Evolutionary conservation across 495 filamentous ascomycete species (phyloP), one percentile per base, ranked within the genome.

Genomic region (Aspergillus conjunctus): DNA sequence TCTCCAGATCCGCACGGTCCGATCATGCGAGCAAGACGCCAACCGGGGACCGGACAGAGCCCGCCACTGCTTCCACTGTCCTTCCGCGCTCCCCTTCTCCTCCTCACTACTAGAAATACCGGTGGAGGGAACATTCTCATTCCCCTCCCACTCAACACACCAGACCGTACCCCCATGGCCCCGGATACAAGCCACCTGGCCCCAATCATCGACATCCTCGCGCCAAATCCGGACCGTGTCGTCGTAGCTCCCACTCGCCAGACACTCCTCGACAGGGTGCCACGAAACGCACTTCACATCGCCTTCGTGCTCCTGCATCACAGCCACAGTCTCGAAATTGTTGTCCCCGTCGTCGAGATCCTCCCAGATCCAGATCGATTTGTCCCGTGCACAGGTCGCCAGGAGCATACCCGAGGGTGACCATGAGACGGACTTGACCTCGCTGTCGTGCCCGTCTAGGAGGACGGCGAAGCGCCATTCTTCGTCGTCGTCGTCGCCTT

Each of bases 311-410:
- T 98, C 94, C 73, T 87, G 88, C 73, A 97, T 80, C 56, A 98
- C 93, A 0, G 93, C 93, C 7, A 97, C 85, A 7, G 94, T 97
- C 83, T 98, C 94, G 70, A 90, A 97, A 61, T 97, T 93, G 68
- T 96, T 93, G 30, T 93, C 92, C 7, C 85, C 90, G 37, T 86
- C 86, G 18, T 77, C 73, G 4, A 98, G 81, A 69, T 97, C 93
- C 73, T 98, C 94, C 94, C 94, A 98, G 51, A 98, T 89, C 94
- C 94, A 98, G n/a, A 98, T 90, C 21, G 85, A 88, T 77, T 97
- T 97, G 72, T 98, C 94, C 11, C 94, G 81, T 21, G 85, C 87
- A 69, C 92, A 98, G 0, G 93, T 97, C 7, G 94, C 94, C 4
- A 98, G 83, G 57, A 88, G 84, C 71, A 88, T 87, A 0, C 92